Conservation (phyloP, 805 yeast species). For the Ogataea zsoltii region DNA sequence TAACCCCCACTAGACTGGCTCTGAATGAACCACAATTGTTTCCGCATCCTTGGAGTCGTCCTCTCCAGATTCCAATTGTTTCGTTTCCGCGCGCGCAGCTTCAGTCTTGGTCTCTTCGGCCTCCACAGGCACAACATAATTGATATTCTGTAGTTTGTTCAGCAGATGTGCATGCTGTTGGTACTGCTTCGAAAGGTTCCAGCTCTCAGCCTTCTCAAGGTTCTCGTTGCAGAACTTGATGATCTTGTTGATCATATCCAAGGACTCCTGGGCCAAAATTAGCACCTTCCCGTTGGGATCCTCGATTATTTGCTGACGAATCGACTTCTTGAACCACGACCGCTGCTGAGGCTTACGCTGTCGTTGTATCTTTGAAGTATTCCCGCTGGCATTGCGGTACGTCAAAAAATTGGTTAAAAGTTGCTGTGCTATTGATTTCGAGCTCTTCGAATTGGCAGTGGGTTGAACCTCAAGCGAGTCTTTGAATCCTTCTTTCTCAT, state of each 20-base stretch:
- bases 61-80: conserved; percentile 4
- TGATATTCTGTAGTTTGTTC: conserved; percentile 29
- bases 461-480: conserved; percentile 21
- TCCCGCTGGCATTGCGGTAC: conserved; percentile 18
- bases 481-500: conserved; percentile 23
- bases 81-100: conserved; percentile 1
- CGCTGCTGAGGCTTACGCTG: conserved; percentile 8
- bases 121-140: conserved; percentile 17
- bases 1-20: background rate
- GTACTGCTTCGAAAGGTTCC: conserved; percentile 47
- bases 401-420: conserved; percentile 31
- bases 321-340: conserved; percentile 31
- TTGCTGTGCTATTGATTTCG: conserved; percentile 28
- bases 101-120: conserved; percentile 5
- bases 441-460: conserved; percentile 5
- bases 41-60: background rate
- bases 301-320: conserved; percentile 31
- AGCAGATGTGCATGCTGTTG: conserved; percentile 30
- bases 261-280: conserved; percentile 82
- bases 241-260: conserved; percentile 82
- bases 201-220: conserved; percentile 78
- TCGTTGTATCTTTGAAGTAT: conserved; percentile 2
- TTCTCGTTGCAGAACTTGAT: conserved; percentile 85
- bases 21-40: conserved; percentile 6
- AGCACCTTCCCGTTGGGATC: conserved; percentile 70